These are phyloP conservation scores for Grosmannia clavigera DNA, from an alignment of 2,329 filamentous ascomycete species.

Conservation along the genomic window DNA sequence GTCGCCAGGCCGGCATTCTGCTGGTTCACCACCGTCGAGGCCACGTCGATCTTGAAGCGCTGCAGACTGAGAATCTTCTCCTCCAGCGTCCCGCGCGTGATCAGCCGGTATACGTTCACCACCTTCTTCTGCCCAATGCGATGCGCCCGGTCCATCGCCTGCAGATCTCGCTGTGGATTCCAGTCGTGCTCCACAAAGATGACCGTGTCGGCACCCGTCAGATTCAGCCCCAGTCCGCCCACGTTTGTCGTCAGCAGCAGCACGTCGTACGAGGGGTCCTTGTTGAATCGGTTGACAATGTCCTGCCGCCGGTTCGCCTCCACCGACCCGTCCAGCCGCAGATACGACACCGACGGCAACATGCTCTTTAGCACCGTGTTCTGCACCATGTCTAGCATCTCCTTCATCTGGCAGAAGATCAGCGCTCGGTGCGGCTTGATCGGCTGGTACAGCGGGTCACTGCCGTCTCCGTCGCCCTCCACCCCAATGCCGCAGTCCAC, in stretches of 20 bases:
- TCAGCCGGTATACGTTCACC: slow-evolving; percentile 94
- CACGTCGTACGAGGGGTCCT: slow-evolving; percentile 91
- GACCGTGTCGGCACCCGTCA: slow-evolving; percentile 94
- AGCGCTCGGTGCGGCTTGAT: slow-evolving; percentile 93
- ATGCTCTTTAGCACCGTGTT: slow-evolving; percentile 81
- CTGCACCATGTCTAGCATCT: slow-evolving; percentile 99
- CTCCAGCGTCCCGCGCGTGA: slow-evolving; percentile 89
- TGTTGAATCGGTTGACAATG: slow-evolving; percentile 98
- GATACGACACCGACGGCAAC: slow-evolving; percentile 83
- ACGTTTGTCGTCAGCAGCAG: slow-evolving; percentile 89
- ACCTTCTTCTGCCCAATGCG: slow-evolving; percentile 99
- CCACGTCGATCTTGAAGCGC: slow-evolving; percentile 98
- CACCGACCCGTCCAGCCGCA: slow-evolving; percentile 87
- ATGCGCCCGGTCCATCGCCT: slow-evolving; percentile 97
- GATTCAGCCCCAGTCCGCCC: slow-evolving; percentile 83
- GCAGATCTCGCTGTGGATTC: slow-evolving; percentile 97
- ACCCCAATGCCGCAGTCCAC: slow-evolving; percentile 96
- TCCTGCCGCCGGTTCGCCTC: slow-evolving; percentile 90
- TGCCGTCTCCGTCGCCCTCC: slow-evolving; percentile 45
- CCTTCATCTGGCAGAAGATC: slow-evolving; percentile 99
- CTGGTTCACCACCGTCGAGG: slow-evolving; percentile 95
- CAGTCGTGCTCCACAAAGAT: slow-evolving; percentile 99
- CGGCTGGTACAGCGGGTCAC: slow-evolving; percentile 56
- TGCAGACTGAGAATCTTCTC: slow-evolving; percentile 98
- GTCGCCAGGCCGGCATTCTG: slow-evolving; percentile 89